Conservation (phyloP, 371 early-diverging fungal genomes). For the Rhizopus microsporus region DNA sequence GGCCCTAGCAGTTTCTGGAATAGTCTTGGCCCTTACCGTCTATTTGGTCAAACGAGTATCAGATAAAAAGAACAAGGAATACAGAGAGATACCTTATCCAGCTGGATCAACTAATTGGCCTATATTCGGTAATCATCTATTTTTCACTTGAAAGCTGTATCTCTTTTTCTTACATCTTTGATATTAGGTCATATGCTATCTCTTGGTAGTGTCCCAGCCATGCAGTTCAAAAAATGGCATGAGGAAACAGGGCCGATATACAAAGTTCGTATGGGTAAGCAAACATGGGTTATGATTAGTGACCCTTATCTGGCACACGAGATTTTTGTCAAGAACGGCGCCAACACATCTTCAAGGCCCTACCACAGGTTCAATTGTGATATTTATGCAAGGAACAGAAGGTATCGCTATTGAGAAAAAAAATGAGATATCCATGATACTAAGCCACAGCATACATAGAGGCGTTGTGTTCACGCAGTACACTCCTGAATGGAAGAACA, state of each 20-base stretch:
- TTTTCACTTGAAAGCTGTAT: no score
- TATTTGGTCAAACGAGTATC: no score
- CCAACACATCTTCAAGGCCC: conserved; percentile 9
- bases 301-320: conserved; percentile 22
- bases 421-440: no score
- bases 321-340: conserved; percentile 21
- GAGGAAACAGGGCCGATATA: conserved; percentile 16
- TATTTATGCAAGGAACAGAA: not conserved
- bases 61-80: no score
- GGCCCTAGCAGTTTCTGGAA: no score
- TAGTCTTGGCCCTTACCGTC: no score
- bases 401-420: not conserved
- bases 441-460: not conserved
- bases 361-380: not conserved
- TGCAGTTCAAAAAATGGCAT: conserved; percentile 18
- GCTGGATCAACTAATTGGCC: no score
- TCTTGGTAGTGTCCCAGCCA: conserved; percentile 10
- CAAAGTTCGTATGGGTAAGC: conserved; percentile 15
- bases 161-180: no score
- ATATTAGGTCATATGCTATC: conserved; percentile 20
- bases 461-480: not conserved
- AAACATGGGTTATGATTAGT: conserved; percentile 14
- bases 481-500: not conserved
- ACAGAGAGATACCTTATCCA: no score
- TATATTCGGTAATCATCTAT: no score